Conservation (phyloP, 352 stramenopile species). For the Phytophthora vignae region DNA sequence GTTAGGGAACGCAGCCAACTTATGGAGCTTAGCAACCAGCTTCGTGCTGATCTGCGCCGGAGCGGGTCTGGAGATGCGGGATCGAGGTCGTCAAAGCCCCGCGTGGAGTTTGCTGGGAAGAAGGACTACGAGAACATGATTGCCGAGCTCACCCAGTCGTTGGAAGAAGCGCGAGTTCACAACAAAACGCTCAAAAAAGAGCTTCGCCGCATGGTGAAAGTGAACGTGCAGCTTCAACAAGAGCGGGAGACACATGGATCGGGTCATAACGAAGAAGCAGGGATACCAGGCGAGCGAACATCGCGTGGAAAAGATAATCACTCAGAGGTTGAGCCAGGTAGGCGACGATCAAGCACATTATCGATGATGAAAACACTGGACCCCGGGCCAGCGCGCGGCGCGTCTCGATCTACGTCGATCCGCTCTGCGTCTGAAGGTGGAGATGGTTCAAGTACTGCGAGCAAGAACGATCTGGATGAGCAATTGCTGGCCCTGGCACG, state of each 20-base stretch:
- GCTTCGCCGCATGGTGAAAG: conserved; percentile 73
- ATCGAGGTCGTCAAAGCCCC: conserved; percentile 19
- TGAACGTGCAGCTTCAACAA: conserved; percentile 52
- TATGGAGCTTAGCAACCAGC: conserved; percentile 86
- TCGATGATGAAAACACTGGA: conserved; percentile 74
- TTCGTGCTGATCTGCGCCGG: conserved; percentile 67
- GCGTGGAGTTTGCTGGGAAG: conserved; percentile 61
- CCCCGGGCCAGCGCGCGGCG: conserved; percentile 4
- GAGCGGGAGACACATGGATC: conserved; percentile 26
- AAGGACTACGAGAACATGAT: conserved; percentile 82
- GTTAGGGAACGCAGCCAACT: conserved; percentile 72
- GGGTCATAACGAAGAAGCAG: neutral
- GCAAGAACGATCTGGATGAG: conserved; percentile 47
- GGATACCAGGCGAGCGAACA: neutral
- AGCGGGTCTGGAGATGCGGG: conserved; percentile 33
- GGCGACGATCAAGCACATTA: conserved; percentile 54
- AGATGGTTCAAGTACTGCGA: conserved; percentile 19
- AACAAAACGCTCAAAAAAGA: conserved; percentile 90
- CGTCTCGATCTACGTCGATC: conserved; percentile 24
- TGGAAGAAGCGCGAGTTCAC: conserved; percentile 71
- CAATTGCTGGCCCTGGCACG: conserved; percentile 59
- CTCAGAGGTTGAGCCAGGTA: conserved; percentile 1
- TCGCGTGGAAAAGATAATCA: conserved; percentile 9
- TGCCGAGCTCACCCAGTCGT: conserved; percentile 68
- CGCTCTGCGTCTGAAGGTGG: conserved; percentile 21